Percentiles rank a stretch among this genome's conserved stretches.
Evolutionary conservation across 345 rosid genomes (phyloP).

Genomic region (Lumnitzera littorea): DNA sequence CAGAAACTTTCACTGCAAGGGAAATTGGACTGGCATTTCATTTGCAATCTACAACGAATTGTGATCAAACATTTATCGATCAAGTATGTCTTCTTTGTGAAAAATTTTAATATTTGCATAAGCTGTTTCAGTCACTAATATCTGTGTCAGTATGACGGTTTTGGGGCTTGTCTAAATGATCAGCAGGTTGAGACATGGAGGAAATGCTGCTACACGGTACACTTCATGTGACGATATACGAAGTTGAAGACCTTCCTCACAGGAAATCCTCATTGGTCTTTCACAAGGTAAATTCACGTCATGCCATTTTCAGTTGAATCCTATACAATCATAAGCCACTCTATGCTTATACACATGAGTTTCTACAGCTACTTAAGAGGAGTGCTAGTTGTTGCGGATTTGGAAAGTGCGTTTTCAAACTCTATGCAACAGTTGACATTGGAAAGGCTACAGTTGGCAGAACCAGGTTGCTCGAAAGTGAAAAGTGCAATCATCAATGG

Average conservation of each 20-base stretch:
- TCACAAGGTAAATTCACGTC: constrained; percentile 22
- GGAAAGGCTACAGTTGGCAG: constrained; percentile 32
- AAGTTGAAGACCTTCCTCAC: constrained; percentile 20
- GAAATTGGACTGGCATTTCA: too few species aligned
- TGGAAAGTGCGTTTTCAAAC: constrained; percentile 22
- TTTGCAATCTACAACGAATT: too few species aligned
- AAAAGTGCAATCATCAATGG: constrained; percentile 24
- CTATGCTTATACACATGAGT: not conserved
- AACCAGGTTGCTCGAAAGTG: constrained; percentile 22
- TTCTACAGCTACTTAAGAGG: constrained; percentile 19
- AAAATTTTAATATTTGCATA: too few species aligned
- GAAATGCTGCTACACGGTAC: constrained; percentile 37
- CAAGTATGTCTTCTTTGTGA: too few species aligned
- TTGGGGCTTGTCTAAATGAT: not conserved
- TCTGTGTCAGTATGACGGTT: too few species aligned
- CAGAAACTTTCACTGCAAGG: too few species aligned
- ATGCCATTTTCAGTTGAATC: not conserved
- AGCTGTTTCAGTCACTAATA: too few species aligned
- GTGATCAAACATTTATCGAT: too few species aligned
- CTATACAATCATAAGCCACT: too few species aligned
- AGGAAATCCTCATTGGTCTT: constrained; percentile 19
- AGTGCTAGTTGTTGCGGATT: constrained; percentile 16
- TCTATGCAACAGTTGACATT: constrained; percentile 31
- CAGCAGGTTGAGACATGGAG: constrained; percentile 14
- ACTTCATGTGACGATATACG: constrained; percentile 36